Conservation (phyloP, 176 grass and related monocot genomes). For the Carex scoparia region DNA sequence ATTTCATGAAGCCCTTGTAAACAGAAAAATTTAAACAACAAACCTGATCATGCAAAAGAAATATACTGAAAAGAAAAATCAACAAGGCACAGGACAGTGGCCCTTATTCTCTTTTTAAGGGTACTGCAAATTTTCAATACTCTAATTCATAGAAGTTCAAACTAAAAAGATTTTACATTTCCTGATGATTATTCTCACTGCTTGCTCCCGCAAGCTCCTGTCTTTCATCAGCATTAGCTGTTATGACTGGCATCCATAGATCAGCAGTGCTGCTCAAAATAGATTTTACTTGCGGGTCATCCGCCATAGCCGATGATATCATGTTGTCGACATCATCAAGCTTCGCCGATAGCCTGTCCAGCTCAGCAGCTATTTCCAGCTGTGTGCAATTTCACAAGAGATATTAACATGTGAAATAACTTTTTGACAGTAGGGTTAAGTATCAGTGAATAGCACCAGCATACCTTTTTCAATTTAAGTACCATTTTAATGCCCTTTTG, state of each 20-base stretch:
- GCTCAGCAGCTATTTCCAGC: conserved; percentile 80
- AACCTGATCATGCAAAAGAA: not conserved
- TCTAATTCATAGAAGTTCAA: not conserved
- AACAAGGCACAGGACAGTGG: not conserved
- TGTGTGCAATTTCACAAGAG: not conserved
- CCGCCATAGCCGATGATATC: conserved; percentile 81
- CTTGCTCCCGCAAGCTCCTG: conserved; percentile 40
- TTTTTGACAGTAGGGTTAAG: not conserved
- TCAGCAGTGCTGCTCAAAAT: conserved; percentile 79
- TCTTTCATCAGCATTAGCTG: conserved; percentile 67
- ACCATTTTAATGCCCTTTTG: not conserved
- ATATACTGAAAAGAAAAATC: not conserved
- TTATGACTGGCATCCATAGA: conserved; percentile 94
- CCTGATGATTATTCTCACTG: conserved; percentile 32
- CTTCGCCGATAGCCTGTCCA: conserved; percentile 70
- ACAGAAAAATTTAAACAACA: conserved; percentile 1
- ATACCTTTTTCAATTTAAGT: not conserved
- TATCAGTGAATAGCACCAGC: not conserved
- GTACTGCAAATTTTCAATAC: not conserved
- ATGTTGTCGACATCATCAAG: conserved; percentile 90
- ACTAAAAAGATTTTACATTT: conserved; percentile 10
- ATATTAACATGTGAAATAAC: conserved; percentile 17
- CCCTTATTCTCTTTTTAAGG: not conserved
- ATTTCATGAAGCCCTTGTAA: not conserved
- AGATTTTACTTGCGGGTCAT: conserved; percentile 73